Evolutionary conservation across 1,139 yeast genomes (phyloP).

Genomic region (Chernovozyma aurita): DNA sequence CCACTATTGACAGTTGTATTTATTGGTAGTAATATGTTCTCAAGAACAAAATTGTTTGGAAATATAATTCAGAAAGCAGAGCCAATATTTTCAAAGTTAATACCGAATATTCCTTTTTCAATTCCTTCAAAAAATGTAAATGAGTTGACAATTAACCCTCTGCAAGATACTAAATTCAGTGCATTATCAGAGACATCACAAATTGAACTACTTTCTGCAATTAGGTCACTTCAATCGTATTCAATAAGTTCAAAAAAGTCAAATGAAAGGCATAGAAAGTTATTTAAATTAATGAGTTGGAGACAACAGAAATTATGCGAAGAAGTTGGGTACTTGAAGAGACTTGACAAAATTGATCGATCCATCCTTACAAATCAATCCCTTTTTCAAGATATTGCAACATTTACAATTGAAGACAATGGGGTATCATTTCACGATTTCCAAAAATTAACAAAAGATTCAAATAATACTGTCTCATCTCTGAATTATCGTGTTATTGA

Average conservation of each 20-base stretch:
- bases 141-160: too few species aligned
- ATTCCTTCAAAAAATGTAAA: background rate
- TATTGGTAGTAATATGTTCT: slow-evolving; percentile 28
- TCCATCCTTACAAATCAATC: slow-evolving; percentile 42
- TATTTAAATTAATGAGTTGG: slow-evolving; percentile 48
- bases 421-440: slow-evolving; percentile 35
- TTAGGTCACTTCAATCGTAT: slow-evolving; percentile 48
- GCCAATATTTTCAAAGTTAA: slow-evolving; percentile 2
- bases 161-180: slow-evolving; percentile 9
- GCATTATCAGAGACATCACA: slow-evolving; percentile 16
- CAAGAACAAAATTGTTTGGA: slow-evolving; percentile 20
- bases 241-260: slow-evolving; percentile 31
- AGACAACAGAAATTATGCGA: slow-evolving; percentile 52
- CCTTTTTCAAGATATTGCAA: slow-evolving; percentile 42
- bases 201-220: slow-evolving; percentile 43
- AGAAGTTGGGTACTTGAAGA: slow-evolving; percentile 51
- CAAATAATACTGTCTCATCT: slow-evolving; percentile 19
- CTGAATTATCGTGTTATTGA: slow-evolving; percentile 61
- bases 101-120: slow-evolving; percentile 2
- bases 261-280: slow-evolving; percentile 42
- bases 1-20: slow-evolving; percentile 29
- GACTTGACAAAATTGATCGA: slow-evolving; percentile 43
- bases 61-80: slow-evolving; percentile 6
- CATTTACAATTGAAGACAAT: slow-evolving; percentile 33
- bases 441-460: slow-evolving; percentile 26